phyloP scores from a whole-genome alignment of 257 asterid species.

The Solanum clarkiae region DNA sequence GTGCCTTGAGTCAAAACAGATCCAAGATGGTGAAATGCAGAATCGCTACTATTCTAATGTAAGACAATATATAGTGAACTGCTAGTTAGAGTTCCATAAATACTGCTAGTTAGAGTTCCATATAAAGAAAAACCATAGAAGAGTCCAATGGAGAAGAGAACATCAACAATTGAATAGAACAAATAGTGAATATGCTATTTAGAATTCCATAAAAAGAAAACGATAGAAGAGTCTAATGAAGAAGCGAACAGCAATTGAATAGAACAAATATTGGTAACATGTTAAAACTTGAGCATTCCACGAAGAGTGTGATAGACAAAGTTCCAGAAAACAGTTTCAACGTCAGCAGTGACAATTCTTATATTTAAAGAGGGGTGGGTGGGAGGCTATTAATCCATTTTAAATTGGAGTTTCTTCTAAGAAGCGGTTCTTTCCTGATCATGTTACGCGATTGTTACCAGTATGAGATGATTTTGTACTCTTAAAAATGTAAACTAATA shows the following conservation, averaged over 20 bases:
- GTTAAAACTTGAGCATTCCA: neutral
- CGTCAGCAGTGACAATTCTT: neutral
- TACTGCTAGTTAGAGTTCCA: neutral
- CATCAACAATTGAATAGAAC: neutral
- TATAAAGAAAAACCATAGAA: neutral
- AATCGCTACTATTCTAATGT: neutral
- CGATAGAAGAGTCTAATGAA: neutral
- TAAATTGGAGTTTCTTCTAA: neutral
- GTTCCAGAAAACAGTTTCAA: neutral
- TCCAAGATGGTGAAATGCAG: neutral
- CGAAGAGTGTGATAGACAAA: neutral
- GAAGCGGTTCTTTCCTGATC: neutral
- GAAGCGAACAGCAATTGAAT: neutral
- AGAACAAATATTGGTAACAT: neutral
- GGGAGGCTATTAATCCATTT: neutral
- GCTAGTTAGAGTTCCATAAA: neutral
- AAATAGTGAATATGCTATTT: neutral
- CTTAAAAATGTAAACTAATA: neutral
- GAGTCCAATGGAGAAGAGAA: neutral
- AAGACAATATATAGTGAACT: neutral
- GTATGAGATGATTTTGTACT: neutral
- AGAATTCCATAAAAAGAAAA: neutral
- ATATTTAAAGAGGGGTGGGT: neutral
- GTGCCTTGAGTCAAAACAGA: constrained; percentile 25
- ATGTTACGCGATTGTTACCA: neutral